Base-by-base conservation (phyloP, 75 land plant genomes). In the Sequoia sempervirens region DNA sequence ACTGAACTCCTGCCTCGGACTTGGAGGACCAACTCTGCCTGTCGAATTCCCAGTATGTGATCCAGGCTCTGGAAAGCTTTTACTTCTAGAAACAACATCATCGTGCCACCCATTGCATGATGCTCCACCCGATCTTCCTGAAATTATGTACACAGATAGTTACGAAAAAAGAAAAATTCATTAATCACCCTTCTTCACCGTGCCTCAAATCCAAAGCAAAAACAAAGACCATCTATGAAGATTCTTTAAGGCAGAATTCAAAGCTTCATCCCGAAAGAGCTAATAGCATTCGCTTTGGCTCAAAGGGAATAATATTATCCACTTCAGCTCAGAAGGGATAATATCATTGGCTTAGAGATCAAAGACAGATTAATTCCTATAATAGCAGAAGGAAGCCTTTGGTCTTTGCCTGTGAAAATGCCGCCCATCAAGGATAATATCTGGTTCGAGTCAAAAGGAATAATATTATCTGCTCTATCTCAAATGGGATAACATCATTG, bases 1-100 rank as follows among this genome's bases (percentile, higher is more conserved):
- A 36, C 34, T 47, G 28, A 45, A 53, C 37, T 81, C 82, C 7
- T 53, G 37, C 41, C 82, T 81, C 26, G 82, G 82, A 52, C 64
- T 81, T 0, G 32, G 82, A 54, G 82, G 15, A 15, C 12, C 36
- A 34, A 34, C 36, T 34, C 36, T 34, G 36, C 36, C 0, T 34
- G 36, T 34, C 0, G 36, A 34, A 34, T 34, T 34, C 36, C 36
- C 36, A 34, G 36, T 34, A 34, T 34, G 36, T 34, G 36, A 34
- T 34, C 36, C 0, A 34, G 36, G 0, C 0, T 34, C 0, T 34
- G 36, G 36, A 34, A 34, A 34, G 0, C 0, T 34, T 34, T 34
- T 34, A 34, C 36, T 34, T 34, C 36, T 34, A 34, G 36, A 34
- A 34, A 34, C 36, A 34, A 34, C 36, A 34, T 34, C 36, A 0